A percentile compares a stretch with the other conserved stretches of the same genome.
Evolutionary conservation across 2,329 filamentous ascomycete genomes (phyloP).

Genomic region (Camptophora hylomeconis): DNA sequence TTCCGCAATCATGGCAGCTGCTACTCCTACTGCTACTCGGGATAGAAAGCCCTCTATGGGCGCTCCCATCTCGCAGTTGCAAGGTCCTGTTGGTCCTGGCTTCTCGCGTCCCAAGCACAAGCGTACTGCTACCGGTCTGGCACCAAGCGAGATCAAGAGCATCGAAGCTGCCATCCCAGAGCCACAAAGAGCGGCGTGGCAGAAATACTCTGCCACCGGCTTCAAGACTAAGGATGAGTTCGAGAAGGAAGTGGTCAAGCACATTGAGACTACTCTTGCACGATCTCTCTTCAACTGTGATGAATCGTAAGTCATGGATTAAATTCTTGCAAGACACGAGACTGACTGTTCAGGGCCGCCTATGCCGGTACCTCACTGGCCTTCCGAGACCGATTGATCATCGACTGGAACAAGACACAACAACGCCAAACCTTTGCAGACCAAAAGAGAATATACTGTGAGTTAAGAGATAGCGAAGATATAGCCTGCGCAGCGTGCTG

Average conservation of each 20-base stretch:
- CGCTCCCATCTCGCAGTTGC: conserved; percentile 73
- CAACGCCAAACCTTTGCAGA: conserved; percentile 86
- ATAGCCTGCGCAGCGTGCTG: neutral
- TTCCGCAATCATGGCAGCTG: conserved; percentile 11
- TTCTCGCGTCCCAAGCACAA: conserved; percentile 92
- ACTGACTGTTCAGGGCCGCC: conserved; percentile 45
- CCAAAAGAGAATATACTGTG: conserved; percentile 85
- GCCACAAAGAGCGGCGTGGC: conserved; percentile 70
- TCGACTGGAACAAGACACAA: conserved; percentile 97
- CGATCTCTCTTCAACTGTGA: conserved; percentile 98
- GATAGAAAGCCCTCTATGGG: conserved; percentile 72
- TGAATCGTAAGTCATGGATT: conserved; percentile 42
- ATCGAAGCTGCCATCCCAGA: conserved; percentile 89
- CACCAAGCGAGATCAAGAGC: conserved; percentile 77
- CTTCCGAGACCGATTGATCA: conserved; percentile 81
- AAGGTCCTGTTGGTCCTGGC: conserved; percentile 72
- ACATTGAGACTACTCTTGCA: conserved; percentile 92
- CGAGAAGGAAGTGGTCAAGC: conserved; percentile 69
- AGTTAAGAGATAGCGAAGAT: conserved; percentile 16
- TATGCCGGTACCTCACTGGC: conserved; percentile 86
- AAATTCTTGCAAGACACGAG: neutral
- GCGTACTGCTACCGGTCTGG: conserved; percentile 90
- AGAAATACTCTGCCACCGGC: conserved; percentile 46
- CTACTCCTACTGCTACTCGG: conserved; percentile 33
- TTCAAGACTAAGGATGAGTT: conserved; percentile 77